Base-by-base conservation (phyloP, 192 early-diverging fungal species). In the Paraglomus brasilianum region DNA sequence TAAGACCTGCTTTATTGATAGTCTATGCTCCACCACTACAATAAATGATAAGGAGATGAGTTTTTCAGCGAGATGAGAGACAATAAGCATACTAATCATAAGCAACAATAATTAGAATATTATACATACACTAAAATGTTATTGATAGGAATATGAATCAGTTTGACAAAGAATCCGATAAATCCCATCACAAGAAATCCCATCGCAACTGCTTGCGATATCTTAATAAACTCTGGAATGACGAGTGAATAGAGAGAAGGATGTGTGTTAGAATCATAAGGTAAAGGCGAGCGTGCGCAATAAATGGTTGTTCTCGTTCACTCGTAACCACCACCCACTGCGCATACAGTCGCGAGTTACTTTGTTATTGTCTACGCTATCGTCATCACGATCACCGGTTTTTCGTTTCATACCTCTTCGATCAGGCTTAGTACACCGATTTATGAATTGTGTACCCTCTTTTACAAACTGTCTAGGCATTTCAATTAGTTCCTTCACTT, bases 81-180 rank as follows among this genome's bases (percentile, higher is more conserved):
- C 3, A 30, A 30, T 30, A 30, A 30, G 30, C 30, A 30, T 30
- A 30, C 3, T 30, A 30, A 30, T 30, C 30, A 30, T 3, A 30
- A 30, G 3, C 30, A 30, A 30, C 30, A 30, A 30, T 30, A 3
- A 30, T 30, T 30, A 30, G 1, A 3, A 30, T 30, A 30, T 30
- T 30, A 58, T 57, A 77, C 78, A 66, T 77, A 80, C 78, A 99
- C 97, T 74, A 99, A 93, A 77, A 99, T 97, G 86, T 98, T 97
- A 89, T 98, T 98, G 86, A 99, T 98, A 64, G 97, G 97, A 82
- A 99, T 99, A 81, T 99, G 97, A 68, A 99, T 94, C 75, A 99
- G 86, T 86, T 99, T 99, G 76, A 97, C 93, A 81, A 98, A 90
- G 76, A 94, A 98, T 38, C 96, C 96, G 76, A 98, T 91, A 77